Conservation (phyloP, 148 eudicot species). For the Chenopodium berlandieri region DNA sequence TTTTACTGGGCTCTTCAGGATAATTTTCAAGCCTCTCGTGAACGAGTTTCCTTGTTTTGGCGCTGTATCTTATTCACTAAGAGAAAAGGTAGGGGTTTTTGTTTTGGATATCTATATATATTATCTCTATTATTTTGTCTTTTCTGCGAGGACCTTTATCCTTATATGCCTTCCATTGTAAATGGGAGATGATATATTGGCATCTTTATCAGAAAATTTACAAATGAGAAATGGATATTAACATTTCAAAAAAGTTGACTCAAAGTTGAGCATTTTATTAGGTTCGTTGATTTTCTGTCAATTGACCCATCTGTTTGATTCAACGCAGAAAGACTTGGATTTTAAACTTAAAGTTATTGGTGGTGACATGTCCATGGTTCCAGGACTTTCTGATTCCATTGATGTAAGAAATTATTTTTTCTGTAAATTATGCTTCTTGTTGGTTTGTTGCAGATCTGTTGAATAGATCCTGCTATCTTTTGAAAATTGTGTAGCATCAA, state of each 20-base stretch:
- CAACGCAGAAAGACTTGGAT: conserved; percentile 66
- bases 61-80: conserved; percentile 67
- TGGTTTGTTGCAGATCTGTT: not conserved
- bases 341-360: conserved; percentile 82
- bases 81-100: conserved; percentile 54
- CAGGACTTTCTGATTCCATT: conserved; percentile 79
- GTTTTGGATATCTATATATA: not conserved
- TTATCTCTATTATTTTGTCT: not conserved
- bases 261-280: not conserved
- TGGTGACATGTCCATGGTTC: conserved; percentile 72
- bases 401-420: conserved; percentile 47
- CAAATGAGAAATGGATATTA: not conserved
- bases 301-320: not conserved
- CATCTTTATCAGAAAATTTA: not conserved
- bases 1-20: conserved; percentile 83
- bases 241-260: not conserved
- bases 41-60: conserved; percentile 82
- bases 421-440: not conserved
- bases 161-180: not conserved
- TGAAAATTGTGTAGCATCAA: not conserved
- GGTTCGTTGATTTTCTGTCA: not conserved
- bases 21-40: conserved; percentile 78
- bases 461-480: not conserved
- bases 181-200: not conserved
- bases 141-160: not conserved